Base-by-base conservation (phyloP, 139 green algal genomes). In the Edaphochlamys debaryana region DNA sequence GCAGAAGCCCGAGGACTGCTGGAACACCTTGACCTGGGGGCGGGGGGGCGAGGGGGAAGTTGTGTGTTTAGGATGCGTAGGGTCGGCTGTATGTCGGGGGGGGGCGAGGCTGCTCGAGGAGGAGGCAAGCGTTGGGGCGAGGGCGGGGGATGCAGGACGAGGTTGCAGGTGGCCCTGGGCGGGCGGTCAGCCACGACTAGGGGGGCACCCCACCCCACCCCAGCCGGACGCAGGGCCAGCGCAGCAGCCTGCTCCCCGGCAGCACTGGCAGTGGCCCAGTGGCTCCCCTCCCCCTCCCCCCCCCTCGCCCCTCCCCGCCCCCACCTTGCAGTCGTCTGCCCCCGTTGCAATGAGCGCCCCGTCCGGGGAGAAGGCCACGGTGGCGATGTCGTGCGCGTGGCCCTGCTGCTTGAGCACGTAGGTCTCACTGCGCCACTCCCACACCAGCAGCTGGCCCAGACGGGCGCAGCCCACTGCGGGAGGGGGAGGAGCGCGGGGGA, bases 371-470 rank as follows among this genome's bases (percentile, higher is more conserved):
- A 96, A 99, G 29, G 91, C 92, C 0, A 85, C 73, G 5, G 90
- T 67, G 2, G 88, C 80, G 2, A 98, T 92, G 82, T 98, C 97
- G 76, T 94, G 96, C 68, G 88, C 92, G 88, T 99, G 97, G 15
- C 97, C 96, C 86, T 95, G 92, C 79, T 88, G 87, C 79, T 88
- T 96, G 23, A 98, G 87, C 54, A 98, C 94, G 83, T 99, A 99
- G 36, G 87, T 96, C 90, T 99, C 97, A 30, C 87, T 94, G 50
- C 94, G 91, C 97, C 97, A 99, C 85, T 99, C 97, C 97, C 97
- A 99, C 62, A 99, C 97, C 82, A 99, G 91, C 92, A 99, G 89
- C 94, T 99, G 97, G 11, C 97, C 97, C 66, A 99, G 92, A 62
- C 85, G 85, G 15, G 95, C 94, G 56, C 92, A 95, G 8, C 96